Conservation (phyloP, 177 flowering plant species). For the Telopea speciosissima region DNA sequence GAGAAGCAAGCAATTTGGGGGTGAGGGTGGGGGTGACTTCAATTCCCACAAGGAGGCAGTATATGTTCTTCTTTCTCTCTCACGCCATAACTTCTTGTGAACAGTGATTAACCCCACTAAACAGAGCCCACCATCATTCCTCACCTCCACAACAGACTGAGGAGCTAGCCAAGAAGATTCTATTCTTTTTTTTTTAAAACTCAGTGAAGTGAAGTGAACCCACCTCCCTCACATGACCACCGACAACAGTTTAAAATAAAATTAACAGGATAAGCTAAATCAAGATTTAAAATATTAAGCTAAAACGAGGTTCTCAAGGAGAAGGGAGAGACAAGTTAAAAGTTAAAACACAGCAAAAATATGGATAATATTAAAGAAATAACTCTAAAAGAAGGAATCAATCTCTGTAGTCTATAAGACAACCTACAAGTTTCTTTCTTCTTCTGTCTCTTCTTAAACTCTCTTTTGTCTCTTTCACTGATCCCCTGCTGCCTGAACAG, state of each 20-base stretch:
- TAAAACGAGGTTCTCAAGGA: too few relatives aligned
- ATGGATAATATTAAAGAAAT: not conserved
- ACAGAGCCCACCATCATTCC: constrained; percentile 27
- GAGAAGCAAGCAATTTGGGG: too few relatives aligned
- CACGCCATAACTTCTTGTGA: too few relatives aligned
- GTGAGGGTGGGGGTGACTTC: too few relatives aligned
- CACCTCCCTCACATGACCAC: constrained; percentile 50
- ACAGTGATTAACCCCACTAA: not conserved
- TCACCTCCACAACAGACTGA: constrained; percentile 10
- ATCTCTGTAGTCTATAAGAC: constrained; percentile 29
- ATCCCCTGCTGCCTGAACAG: constrained; percentile 7
- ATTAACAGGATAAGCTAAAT: too few relatives aligned
- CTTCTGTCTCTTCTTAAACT: constrained; percentile 39
- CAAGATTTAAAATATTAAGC: constrained; percentile 31
- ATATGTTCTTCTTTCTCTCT: too few relatives aligned
- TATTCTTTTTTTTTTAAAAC: constrained; percentile 48
- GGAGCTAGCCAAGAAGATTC: constrained; percentile 53
- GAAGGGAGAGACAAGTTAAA: too few relatives aligned
- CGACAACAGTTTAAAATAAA: constrained; percentile 18
- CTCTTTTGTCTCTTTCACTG: constrained; percentile 42
- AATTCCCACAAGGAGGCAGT: too few relatives aligned
- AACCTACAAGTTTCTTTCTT: constrained; percentile 44
- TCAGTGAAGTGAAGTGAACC: constrained; percentile 24
- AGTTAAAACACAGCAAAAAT: too few relatives aligned
- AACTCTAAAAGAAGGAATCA: constrained; percentile 26